Base-by-base conservation (phyloP, 2,329 filamentous ascomycete genomes). In the Verticillium dahliae region DNA sequence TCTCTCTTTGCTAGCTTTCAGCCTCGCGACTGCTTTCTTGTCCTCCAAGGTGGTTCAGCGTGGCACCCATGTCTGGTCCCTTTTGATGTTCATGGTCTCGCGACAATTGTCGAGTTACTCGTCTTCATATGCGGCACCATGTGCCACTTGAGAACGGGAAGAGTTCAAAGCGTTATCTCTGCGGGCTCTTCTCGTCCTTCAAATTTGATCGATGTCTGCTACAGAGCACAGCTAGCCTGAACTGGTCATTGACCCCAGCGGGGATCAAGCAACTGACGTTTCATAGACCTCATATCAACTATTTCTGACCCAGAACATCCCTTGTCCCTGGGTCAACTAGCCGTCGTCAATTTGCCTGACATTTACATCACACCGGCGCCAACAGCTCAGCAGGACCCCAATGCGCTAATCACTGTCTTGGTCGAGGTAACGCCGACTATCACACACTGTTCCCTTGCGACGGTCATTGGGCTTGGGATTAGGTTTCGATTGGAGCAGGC, bases 231-330 rank as follows among this genome's bases (percentile, higher is more conserved):
- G 45, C 45, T 27, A 18, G 45, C 45, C 45, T 27, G n/a, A 18
- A 52, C 10, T 11, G 45, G 22, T 31, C 18, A 14, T 10, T 18
- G 22, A 52, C 18, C 45, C 45, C 45, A 31, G 54, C 7, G 27
- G 13, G 54, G 54, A 34, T 60, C 60, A 68, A 37, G 66, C 67
- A 59, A 65, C 75, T 79, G 66, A 78, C 69, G 59, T 63, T 63
- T 62, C 65, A 66, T 66, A 95, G 94, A 99, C 78, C 84, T 99
- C 64, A 95, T 99, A 69, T 91, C 92, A 65, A 90, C 90, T 68
- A 97, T 99, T 70, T 94, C 91, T 31, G 95, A 99, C 74, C 95
- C 95, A 1, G 95, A 99, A 77, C 95, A 99, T 72, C 95, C 95
- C 41, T 86, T 97, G 60, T 96, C 94, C 2, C 85, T 99, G 57